A percentile compares a stretch with the other conserved stretches of the same genome.
These are phyloP conservation scores for Globomyces pollinis-pini DNA, from an alignment of 192 early-diverging fungal species.

Conservation along the genomic window DNA sequence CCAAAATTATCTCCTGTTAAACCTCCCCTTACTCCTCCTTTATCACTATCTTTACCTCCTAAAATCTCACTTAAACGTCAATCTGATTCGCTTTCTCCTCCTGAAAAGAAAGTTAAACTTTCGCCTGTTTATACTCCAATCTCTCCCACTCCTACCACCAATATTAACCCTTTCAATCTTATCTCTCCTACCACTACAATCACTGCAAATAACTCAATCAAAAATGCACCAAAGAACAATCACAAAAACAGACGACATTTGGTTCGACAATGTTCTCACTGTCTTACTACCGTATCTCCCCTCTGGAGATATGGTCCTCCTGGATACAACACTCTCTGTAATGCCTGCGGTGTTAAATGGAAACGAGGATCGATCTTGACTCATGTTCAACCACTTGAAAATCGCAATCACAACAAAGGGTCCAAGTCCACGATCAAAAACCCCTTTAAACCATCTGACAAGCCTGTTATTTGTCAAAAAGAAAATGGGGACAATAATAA, in stretches of 20 bases:
- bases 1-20: too few relatives aligned
- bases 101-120: background rate
- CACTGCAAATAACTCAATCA: background rate
- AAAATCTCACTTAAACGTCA: too few relatives aligned
- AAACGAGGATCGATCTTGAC: slow-evolving; percentile 26
- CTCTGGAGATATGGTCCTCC: slow-evolving; percentile 38
- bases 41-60: too few relatives aligned
- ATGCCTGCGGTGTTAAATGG: slow-evolving; percentile 39
- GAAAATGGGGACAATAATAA: too few relatives aligned
- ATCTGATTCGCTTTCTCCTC: too few relatives aligned
- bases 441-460: too few relatives aligned
- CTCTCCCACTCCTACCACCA: background rate
- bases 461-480: too few relatives aligned
- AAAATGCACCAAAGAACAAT: background rate
- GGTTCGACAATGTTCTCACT: slow-evolving; percentile 30
- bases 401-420: background rate
- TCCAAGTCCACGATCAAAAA: background rate
- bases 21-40: too few relatives aligned
- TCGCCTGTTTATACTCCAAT: background rate
- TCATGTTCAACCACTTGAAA: background rate
- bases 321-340: slow-evolving; percentile 27
- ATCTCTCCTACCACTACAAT: background rate
- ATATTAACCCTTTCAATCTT: background rate
- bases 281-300: slow-evolving; percentile 18
- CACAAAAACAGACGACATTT: too few relatives aligned